These are phyloP conservation scores for Scenedesmus sp. DNA, from an alignment of 163 green algal genomes.

Conservation along the genomic window DNA sequence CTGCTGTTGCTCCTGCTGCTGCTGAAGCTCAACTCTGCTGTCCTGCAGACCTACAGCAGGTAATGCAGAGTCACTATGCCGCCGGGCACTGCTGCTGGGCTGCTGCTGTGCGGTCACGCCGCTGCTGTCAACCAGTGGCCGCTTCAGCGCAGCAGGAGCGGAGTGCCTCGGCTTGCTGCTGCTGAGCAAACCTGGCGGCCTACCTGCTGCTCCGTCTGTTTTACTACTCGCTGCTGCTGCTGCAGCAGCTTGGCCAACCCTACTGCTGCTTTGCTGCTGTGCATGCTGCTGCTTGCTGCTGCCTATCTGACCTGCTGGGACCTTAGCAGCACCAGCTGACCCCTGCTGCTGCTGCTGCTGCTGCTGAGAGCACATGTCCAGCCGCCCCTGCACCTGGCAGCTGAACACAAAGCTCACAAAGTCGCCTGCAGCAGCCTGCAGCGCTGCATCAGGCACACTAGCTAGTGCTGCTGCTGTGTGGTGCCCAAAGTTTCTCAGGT, in stretches of 20 bases:
- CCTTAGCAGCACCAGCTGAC: not conserved
- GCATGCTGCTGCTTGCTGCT: not conserved
- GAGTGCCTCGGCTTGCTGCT: constrained; percentile 16
- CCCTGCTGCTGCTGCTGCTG: constrained; percentile 11
- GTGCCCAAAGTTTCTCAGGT: constrained; percentile 90
- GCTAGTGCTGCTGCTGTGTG: constrained; percentile 69
- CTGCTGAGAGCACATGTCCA: not conserved
- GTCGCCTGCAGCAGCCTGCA: constrained; percentile 53
- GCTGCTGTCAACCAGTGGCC: not conserved
- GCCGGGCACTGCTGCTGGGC: not conserved
- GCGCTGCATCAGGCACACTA: constrained; percentile 84
- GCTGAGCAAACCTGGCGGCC: not conserved
- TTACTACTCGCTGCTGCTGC: constrained; percentile 20
- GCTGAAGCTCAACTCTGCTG: not conserved
- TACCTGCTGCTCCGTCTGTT: not conserved
- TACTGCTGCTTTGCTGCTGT: not conserved
- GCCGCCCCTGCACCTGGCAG: constrained; percentile 72
- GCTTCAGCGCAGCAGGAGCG: constrained; percentile 22
- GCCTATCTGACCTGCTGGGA: not conserved
- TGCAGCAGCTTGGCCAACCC: not conserved
- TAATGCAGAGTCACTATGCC: not conserved
- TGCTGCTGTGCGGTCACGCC: not conserved
- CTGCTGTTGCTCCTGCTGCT: constrained; percentile 20
- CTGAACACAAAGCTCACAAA: constrained; percentile 93
- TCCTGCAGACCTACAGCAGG: not conserved